These are phyloP conservation scores for Fusarium tupiense DNA, from an alignment of 2,329 filamentous ascomycete species.

Conservation along the genomic window DNA sequence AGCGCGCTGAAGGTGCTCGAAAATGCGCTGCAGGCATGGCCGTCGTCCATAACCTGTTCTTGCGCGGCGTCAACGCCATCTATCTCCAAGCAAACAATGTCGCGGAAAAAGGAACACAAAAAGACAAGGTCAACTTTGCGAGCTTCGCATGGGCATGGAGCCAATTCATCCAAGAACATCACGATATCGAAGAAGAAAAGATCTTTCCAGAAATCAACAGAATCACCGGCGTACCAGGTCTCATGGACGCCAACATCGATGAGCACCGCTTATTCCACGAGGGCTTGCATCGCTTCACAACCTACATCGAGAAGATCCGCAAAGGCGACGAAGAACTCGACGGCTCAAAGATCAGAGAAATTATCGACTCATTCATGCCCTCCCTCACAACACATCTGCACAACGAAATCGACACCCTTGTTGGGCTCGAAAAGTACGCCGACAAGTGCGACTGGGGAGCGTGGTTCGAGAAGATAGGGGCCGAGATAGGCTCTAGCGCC, in stretches of 20 bases:
- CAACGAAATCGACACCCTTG: conserved; percentile 52
- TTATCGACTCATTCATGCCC: conserved; percentile 45
- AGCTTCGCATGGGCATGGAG: conserved; percentile 48
- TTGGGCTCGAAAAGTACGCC: conserved; percentile 47
- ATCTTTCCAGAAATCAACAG: conserved; percentile 53
- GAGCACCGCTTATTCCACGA: conserved; percentile 53
- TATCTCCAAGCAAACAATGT: conserved; percentile 51
- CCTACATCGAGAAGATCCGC: conserved; percentile 46
- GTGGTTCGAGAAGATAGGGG: conserved; percentile 42
- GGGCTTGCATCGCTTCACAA: conserved; percentile 46
- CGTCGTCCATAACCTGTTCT: conserved; percentile 49
- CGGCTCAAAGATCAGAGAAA: conserved; percentile 39
- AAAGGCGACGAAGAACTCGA: conserved; percentile 44
- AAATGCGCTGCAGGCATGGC: conserved; percentile 46
- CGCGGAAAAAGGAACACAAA: conserved; percentile 34
- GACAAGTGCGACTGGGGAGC: conserved; percentile 49
- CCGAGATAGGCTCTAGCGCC: conserved; percentile 10
- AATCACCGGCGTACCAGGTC: conserved; percentile 46
- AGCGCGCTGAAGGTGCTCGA: conserved; percentile 32
- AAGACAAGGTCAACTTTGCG: conserved; percentile 49
- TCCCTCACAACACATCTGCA: conserved; percentile 49
- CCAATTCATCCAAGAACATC: conserved; percentile 50
- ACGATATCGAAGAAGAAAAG: conserved; percentile 50
- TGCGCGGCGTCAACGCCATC: conserved; percentile 52
- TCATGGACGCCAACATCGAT: conserved; percentile 54